Evolutionary conservation across 75 land plant species (phyloP), one percentile per base, ranked within the genome.

Genomic region (Cryptomeria japonica): DNA sequence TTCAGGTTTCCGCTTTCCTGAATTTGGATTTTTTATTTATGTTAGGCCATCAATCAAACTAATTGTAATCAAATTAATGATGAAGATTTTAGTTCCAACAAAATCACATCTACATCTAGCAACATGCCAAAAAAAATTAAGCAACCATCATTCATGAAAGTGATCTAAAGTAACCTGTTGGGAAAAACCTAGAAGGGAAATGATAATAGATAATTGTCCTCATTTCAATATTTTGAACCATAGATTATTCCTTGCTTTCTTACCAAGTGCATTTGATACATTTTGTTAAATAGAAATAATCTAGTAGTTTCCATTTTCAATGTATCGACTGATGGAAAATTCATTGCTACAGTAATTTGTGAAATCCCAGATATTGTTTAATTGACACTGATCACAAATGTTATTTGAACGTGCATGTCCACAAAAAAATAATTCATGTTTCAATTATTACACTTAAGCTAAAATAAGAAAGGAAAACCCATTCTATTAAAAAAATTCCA

Each of bases 1-100:
- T 61, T 93, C 96, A 70, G 99, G 99, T 88, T 98, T 98, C 80
- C 99, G 87, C 86, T 95, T 93, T 85, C 99, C 99, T 96, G 94
- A 12, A 79, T 14, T 47, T 15, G 61, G 42, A 79, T 13, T 51
- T 84, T 73, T 80, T 44, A 47, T 51, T 77, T 86, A 80, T 39
- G 79, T 37, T 85, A 85, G 86, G 34, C 25, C 19, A 16, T 49
- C n/a, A 32, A 32, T 22, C 64, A 49, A 34, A 37, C 2, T 53
- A 53, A 31, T 31, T 46, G 3, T 86, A 87, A 42, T 49, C 3
- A 87, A n/a, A 3, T 78, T 34, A 87, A 53, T 76, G 53, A 46
- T 10, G 8, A 76, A 13, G 5, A 41, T 79, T 79, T 38, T 7
- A 79, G 7, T 18, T 79, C 25, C 44, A 79, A 22, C 19, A 79